phyloP scores from a whole-genome alignment of 2,329 filamentous ascomycete species.

The Clonostachys rhizophaga region DNA sequence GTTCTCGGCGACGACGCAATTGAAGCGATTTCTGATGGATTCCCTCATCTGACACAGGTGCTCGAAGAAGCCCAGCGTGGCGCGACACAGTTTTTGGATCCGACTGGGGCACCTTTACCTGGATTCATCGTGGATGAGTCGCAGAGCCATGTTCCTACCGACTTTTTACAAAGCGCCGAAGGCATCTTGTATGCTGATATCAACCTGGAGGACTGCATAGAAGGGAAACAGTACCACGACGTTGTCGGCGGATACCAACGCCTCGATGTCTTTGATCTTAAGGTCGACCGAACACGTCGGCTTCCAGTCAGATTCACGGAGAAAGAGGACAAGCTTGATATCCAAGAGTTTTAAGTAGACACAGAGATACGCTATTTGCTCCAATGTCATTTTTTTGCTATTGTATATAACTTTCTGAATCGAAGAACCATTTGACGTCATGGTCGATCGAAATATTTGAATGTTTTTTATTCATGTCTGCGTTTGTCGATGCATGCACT shows the following conservation, averaged over 20 bases:
- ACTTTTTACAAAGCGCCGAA: slow-evolving; percentile 37
- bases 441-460: no score
- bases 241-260: slow-evolving; percentile 51
- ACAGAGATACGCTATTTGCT: no score
- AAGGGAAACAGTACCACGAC: slow-evolving; percentile 54
- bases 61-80: slow-evolving; percentile 32
- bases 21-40: slow-evolving; percentile 13
- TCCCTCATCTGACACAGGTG: slow-evolving; percentile 4
- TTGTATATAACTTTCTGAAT: no score
- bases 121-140: slow-evolving; percentile 26
- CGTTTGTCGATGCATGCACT: no score
- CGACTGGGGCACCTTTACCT: slow-evolving; percentile 33
- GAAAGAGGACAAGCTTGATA: background rate
- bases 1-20: slow-evolving; percentile 32
- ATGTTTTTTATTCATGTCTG: no score
- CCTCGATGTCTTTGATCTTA: slow-evolving; percentile 46
- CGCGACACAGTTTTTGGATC: slow-evolving; percentile 45
- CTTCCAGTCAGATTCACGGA: slow-evolving; percentile 15
- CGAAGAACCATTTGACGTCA: no score
- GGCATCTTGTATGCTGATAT: slow-evolving; percentile 47
- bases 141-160: background rate
- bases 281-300: slow-evolving; percentile 33
- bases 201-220: slow-evolving; percentile 41
- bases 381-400: no score
- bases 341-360: no score